These are phyloP conservation scores for Dictyostelium gargantuum DNA, from an alignment of 208 protist species.

Conservation along the genomic window DNA sequence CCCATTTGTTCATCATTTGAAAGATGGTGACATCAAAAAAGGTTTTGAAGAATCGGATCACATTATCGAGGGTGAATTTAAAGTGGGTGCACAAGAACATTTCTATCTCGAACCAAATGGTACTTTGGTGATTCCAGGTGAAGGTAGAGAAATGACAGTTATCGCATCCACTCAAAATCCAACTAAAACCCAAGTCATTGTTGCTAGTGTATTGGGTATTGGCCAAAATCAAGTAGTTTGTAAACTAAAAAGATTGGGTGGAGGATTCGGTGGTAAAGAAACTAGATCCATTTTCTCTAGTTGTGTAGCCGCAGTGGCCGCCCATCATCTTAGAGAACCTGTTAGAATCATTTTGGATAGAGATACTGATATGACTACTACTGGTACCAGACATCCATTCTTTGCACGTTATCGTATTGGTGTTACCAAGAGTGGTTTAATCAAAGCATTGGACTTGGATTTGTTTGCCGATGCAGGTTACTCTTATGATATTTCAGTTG, in stretches of 20 bases:
- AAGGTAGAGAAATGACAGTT: constrained; percentile 84
- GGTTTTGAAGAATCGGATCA: constrained; percentile 72
- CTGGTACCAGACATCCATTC: constrained; percentile 85
- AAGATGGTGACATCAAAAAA: constrained; percentile 79
- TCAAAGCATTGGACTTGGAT: constrained; percentile 76
- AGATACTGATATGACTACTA: constrained; percentile 87
- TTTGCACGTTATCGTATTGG: constrained; percentile 83
- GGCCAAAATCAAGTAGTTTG: constrained; percentile 64
- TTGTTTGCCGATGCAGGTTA: constrained; percentile 86
- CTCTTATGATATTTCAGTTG: constrained; percentile 80
- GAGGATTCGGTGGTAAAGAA: constrained; percentile 95
- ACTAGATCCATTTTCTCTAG: constrained; percentile 79
- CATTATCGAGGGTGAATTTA: constrained; percentile 80
- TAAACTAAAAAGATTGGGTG: constrained; percentile 84
- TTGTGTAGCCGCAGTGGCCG: constrained; percentile 83
- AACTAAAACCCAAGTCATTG: constrained; percentile 86
- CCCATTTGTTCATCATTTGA: constrained; percentile 49
- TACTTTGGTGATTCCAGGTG: constrained; percentile 81
- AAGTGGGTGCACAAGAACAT: constrained; percentile 91
- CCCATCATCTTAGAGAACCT: constrained; percentile 75
- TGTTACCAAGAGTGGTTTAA: constrained; percentile 71
- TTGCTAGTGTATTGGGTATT: constrained; percentile 30
- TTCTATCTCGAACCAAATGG: constrained; percentile 92
- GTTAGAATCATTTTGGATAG: constrained; percentile 84
- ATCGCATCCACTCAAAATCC: constrained; percentile 87